Conservation (phyloP, 768 basidiomycete species). For the Clavaria fumosa region DNA sequence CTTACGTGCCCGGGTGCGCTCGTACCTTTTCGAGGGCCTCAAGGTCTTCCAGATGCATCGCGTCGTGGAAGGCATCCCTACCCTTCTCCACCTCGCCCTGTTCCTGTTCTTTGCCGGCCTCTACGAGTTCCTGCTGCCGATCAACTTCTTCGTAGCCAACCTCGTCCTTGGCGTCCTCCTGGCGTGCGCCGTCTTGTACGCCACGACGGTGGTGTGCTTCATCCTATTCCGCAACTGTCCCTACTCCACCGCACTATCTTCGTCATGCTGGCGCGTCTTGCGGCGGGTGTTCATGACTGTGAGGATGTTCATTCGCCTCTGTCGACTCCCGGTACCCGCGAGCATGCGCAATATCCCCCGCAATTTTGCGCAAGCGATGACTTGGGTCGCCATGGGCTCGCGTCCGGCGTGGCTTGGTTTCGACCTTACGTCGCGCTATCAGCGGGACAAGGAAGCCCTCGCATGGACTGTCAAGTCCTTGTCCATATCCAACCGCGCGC, state of each 20-base stretch:
- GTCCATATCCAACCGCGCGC: not conserved
- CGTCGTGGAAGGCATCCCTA: slow-evolving; percentile 27
- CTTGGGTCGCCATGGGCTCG: too few species aligned
- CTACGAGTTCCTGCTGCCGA: slow-evolving; percentile 27
- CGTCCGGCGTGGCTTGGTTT: too few species aligned
- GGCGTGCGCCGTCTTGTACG: not conserved
- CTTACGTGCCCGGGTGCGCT: slow-evolving; percentile 3
- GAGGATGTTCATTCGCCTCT: too few species aligned
- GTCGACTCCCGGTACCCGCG: too few species aligned
- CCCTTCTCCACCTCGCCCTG: slow-evolving; percentile 32
- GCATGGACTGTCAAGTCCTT: slow-evolving; percentile 2
- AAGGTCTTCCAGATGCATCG: slow-evolving; percentile 24
- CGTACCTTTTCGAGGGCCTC: slow-evolving; percentile 13
- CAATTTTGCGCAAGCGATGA: too few species aligned
- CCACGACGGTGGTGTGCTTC: not conserved
- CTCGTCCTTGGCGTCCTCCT: not conserved
- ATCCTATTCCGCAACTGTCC: slow-evolving; percentile 1
- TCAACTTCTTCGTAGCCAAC: slow-evolving; percentile 20
- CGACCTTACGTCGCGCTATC: too few species aligned
- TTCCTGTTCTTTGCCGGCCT: slow-evolving; percentile 36
- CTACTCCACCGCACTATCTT: slow-evolving; percentile 1
- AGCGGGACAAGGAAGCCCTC: too few species aligned
- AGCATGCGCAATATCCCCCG: too few species aligned
- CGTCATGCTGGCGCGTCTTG: not conserved
- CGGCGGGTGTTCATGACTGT: too few species aligned